These are phyloP conservation scores for Suhomyces bolitotheri DNA, from an alignment of 1,139 yeast species.

Conservation along the genomic window DNA sequence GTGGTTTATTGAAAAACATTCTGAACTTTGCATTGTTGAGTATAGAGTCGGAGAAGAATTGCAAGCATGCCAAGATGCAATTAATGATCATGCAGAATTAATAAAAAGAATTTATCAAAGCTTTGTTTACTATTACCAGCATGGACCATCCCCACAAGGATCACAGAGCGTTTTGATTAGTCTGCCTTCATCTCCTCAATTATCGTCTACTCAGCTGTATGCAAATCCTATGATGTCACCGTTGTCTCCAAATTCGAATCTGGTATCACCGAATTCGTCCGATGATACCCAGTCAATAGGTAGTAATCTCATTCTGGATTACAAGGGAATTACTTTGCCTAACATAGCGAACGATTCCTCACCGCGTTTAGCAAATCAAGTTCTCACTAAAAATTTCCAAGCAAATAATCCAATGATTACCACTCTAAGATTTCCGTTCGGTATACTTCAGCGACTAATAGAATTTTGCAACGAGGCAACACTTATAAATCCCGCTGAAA, in stretches of 20 bases:
- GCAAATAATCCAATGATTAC: slow-evolving; percentile 19
- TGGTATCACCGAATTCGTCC: slow-evolving; percentile 19
- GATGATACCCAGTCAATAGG: slow-evolving; percentile 12
- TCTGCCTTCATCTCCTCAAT: slow-evolving; percentile 5
- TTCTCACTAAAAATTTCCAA: slow-evolving; percentile 19
- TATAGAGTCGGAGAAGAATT: slow-evolving; percentile 80
- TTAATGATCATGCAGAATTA: slow-evolving; percentile 69
- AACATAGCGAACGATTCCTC: slow-evolving; percentile 20
- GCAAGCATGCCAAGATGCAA: slow-evolving; percentile 73
- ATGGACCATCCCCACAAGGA: slow-evolving; percentile 2
- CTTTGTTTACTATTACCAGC: slow-evolving; percentile 26
- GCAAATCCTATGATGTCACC: slow-evolving; percentile 17
- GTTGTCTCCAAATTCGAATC: slow-evolving; percentile 25
- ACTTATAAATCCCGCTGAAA: slow-evolving; percentile 63
- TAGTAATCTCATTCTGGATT: slow-evolving; percentile 37
- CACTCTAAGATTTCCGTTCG: slow-evolving; percentile 58
- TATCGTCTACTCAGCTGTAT: slow-evolving; percentile 6
- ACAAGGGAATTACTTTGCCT: slow-evolving; percentile 60
- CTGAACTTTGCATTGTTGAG: slow-evolving; percentile 83
- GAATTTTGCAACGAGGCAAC: slow-evolving; percentile 79
- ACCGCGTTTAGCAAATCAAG: slow-evolving; percentile 26
- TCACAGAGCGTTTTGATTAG: background rate
- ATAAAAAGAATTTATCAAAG: slow-evolving; percentile 49
- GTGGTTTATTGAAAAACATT: slow-evolving; percentile 95
- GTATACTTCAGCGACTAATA: slow-evolving; percentile 59